Evolutionary conservation across 331 rosid species (phyloP), one percentile per base, ranked within the genome.

Genomic region (Pyrus hybrid): DNA sequence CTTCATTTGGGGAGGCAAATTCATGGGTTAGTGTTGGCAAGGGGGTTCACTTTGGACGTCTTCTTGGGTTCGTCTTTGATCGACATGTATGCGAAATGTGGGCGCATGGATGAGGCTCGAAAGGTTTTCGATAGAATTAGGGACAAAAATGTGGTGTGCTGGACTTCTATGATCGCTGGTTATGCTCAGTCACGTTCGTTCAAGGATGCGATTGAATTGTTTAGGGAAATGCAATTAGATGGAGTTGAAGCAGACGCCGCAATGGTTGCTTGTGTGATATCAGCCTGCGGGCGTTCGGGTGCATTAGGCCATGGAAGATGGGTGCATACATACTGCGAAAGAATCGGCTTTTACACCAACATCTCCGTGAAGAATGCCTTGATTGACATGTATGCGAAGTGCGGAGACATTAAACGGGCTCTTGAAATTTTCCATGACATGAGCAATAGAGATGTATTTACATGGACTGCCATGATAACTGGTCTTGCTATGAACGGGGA

Each of bases 401-500:
- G 82, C 10, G 82, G 77, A 49, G 77, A 78, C 61, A 26, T 71
- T 16, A 58, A 54, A 63, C 41, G 58, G 35, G 82, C 77, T 37
- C 82, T 71, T 53, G 21, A 64, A 5, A 53, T 63, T 63, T 78
- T 78, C 28, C 77, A 65, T 53, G 57, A 25, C 4, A 23, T 64
- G 67, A 12, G 49, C 2, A 7, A 8, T 4, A 53, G 60, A 54
- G 82, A 78, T 37, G 77, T 71, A 25, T 63, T 71, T 71, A 71
- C 67, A 49, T 78, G 77, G 77, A 78, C 77, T 13, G 25, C 82
- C 5, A 64, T 78, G 81, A 78, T 63, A 8, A 63, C 45, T 32
- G 80, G 80, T 41, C 80, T 60, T 60, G 80, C 80, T 57, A 58
- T 77, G 54, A 69, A 77, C 71, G 67, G 71, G 54, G 64, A 10